A percentile compares a stretch with the other conserved stretches of the same genome.
phyloP scores from a whole-genome alignment of 129 eudicot genomes.

The Centrapalus pauciflorus region DNA sequence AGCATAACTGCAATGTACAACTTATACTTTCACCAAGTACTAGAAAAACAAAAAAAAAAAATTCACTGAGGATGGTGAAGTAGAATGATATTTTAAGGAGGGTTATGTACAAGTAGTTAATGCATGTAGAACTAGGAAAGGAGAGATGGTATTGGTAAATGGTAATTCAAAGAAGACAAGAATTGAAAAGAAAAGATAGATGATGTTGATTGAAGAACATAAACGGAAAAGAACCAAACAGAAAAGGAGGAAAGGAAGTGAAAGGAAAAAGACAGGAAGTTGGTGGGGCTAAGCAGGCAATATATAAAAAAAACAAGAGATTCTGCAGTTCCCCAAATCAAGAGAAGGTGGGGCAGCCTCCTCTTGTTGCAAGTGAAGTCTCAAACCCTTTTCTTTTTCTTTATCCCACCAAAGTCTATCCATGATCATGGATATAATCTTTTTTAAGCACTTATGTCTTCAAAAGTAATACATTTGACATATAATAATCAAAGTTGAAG shows the following conservation, averaged over 20 bases:
- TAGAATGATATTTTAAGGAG: not conserved
- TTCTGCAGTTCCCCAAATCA: slow-evolving; percentile 29
- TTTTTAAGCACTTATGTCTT: too few species aligned
- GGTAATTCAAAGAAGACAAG: not conserved
- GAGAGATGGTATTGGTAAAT: not conserved
- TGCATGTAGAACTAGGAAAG: not conserved
- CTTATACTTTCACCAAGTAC: too few species aligned
- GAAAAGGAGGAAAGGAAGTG: not conserved
- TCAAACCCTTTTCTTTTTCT: not conserved
- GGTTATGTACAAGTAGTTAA: not conserved
- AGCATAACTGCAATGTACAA: slow-evolving; percentile 2
- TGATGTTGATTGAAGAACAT: slow-evolving; percentile 10
- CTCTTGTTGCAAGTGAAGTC: not conserved
- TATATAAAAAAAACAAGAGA: slow-evolving; percentile 19
- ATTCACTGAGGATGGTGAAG: too few species aligned
- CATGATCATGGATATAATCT: too few species aligned
- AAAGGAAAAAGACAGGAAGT: slow-evolving; percentile 14
- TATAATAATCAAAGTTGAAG: too few species aligned
- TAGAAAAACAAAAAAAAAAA: too few species aligned
- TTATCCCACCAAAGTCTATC: too few species aligned
- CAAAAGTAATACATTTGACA: too few species aligned
- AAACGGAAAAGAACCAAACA: slow-evolving; percentile 12
- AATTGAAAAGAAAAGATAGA: slow-evolving; percentile 3
- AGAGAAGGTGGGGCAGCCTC: slow-evolving; percentile 23
- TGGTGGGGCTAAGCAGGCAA: slow-evolving; percentile 29